A percentile compares a stretch with the other conserved stretches of the same genome.
Evolutionary conservation across 257 asterid species (phyloP).

Genomic region (Datura wrightii): DNA sequence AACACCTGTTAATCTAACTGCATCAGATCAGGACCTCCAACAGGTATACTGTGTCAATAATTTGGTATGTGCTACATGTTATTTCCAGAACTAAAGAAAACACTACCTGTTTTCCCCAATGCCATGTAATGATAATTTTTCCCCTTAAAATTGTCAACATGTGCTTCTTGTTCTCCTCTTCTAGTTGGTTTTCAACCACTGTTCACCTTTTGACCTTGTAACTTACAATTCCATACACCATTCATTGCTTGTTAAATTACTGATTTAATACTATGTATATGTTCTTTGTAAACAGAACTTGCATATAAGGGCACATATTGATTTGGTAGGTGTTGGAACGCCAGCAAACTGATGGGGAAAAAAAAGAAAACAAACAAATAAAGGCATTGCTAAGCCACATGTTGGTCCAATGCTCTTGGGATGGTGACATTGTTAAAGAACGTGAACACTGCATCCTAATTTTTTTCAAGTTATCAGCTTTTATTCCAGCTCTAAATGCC

Average conservation of each 20-base stretch:
- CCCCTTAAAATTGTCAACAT: background rate
- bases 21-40: constrained; percentile 95
- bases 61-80: constrained; percentile 19
- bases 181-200: constrained; percentile 1
- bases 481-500: background rate
- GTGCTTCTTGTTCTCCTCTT: constrained; percentile 5
- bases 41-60: constrained; percentile 63
- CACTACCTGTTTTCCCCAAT: background rate
- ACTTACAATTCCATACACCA: background rate
- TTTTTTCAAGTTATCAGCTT: background rate
- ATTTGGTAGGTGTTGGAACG: constrained; percentile 23
- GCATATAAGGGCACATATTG: background rate
- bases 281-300: constrained; percentile 14
- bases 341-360: background rate
- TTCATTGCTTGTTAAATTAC: constrained; percentile 10
- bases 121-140: background rate
- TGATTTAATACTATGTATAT: background rate
- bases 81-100: background rate
- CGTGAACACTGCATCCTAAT: background rate
- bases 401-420: background rate
- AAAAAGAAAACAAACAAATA: constrained; percentile 8
- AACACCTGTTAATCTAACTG: constrained; percentile 88
- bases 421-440: constrained; percentile 6
- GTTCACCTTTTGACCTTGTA: constrained; percentile 14
- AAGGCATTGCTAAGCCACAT: constrained; percentile 2